phyloP scores from a whole-genome alignment of 2,329 filamentous ascomycete genomes.

The Penicillium sp. region DNA sequence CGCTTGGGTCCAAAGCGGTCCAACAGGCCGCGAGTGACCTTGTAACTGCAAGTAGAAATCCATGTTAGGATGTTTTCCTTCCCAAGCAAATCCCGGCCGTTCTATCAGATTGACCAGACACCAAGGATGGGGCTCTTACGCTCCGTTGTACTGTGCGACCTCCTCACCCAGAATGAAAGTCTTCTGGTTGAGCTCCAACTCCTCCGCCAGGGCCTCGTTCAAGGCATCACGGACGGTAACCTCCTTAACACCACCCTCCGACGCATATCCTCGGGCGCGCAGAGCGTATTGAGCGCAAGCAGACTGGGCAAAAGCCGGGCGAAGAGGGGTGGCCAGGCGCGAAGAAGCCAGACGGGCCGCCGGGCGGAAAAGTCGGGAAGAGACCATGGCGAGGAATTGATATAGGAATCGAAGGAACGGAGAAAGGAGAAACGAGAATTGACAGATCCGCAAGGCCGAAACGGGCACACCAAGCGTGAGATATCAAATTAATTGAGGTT shows the following conservation, averaged over 20 bases:
- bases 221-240: constrained; percentile 96
- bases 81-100: neutral
- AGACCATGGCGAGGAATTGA: constrained; percentile 53
- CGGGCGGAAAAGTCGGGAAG: constrained; percentile 63
- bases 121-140: constrained; percentile 49
- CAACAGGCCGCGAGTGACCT: constrained; percentile 96
- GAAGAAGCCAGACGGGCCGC: constrained; percentile 63
- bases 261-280: constrained; percentile 57
- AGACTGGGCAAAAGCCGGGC: constrained; percentile 55
- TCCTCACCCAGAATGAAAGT: constrained; percentile 97
- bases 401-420: constrained; percentile 49
- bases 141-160: constrained; percentile 99
- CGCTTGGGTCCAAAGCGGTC: constrained; percentile 97
- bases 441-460: constrained; percentile 18
- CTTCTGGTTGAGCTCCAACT: constrained; percentile 91
- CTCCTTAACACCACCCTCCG: constrained; percentile 70
- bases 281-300: constrained; percentile 50
- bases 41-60: constrained; percentile 63
- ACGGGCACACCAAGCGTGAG: constrained; percentile 8
- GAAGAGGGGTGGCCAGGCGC: constrained; percentile 51
- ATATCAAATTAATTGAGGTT: constrained; percentile 16
- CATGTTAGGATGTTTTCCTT: constrained; percentile 32
- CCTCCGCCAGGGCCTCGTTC: constrained; percentile 96
- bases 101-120: neutral
- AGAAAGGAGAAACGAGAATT: constrained; percentile 14